Base-by-base conservation (phyloP, 768 basidiomycete genomes). In the Termitomyces sp. region DNA sequence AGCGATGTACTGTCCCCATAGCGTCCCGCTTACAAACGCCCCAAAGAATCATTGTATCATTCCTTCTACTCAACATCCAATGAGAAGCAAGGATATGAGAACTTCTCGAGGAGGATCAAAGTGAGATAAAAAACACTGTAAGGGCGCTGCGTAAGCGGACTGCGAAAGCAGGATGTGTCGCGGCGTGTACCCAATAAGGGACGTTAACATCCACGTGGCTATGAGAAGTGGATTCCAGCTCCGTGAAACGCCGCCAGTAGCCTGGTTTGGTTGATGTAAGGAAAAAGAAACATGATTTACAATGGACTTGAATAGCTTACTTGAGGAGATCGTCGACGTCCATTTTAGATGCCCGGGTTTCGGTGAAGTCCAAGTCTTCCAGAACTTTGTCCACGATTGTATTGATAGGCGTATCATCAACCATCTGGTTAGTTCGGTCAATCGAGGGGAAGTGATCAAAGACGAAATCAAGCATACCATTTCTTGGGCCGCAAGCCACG, bases 291-390 rank as follows among this genome's bases (percentile, higher is more conserved):
- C 45, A 50, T 37, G 18, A 33, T 22, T 8, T 24, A 48, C 33
- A 5, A 37, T 3, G 46, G 42, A 28, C 22, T 55, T 33, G 31
- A 13, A 34, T 48, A 34, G 74, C 87, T 54, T 66, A 93, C 92
- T 89, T 94, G 37, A 98, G 75, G 24, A 98, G 77, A 68, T 96
- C 95, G 62, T 96, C 90, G 12, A 97, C 79, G 57, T 88, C 85
- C 94, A 98, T 95, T 72, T 98, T 98, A 2, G 93, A 84, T 1
- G 92, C 92, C 46, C 95, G 83, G 51, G 79, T 83, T 52, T 95
- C 90, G 20, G 84, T 81, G 65, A 84, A 87, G 0, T 83, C 88
- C 5, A 85, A 84, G 52, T 90, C 85, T 6, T 76, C 72, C 22
- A 96, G 73, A 50, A 95, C 85, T 61, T 82, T 76, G 58, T 94